These are phyloP conservation scores for Jaenimonas drosophilae DNA, from an alignment of 208 protist species.

Conservation along the genomic window DNA sequence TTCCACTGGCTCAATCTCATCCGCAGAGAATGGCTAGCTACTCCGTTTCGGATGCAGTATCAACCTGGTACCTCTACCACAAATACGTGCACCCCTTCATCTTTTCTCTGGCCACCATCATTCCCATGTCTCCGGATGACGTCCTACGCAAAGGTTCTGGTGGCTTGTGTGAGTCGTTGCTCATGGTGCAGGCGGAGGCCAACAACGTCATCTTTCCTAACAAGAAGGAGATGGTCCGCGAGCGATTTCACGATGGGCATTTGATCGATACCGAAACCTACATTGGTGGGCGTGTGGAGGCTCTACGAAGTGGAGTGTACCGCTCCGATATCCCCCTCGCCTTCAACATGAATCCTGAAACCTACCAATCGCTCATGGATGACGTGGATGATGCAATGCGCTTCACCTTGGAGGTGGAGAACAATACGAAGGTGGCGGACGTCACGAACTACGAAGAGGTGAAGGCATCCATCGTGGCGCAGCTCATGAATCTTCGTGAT, in stretches of 20 bases:
- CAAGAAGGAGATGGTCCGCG: constrained; percentile 91
- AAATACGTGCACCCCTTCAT: constrained; percentile 99
- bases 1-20: constrained; percentile 90
- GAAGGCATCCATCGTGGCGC: constrained; percentile 36
- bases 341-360: constrained; percentile 91
- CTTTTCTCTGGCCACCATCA: constrained; percentile 99
- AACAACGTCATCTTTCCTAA: constrained; percentile 99
- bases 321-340: constrained; percentile 93
- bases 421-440: constrained; percentile 73
- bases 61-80: constrained; percentile 99
- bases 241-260: constrained; percentile 96
- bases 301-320: constrained; percentile 95
- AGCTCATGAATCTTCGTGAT: constrained; percentile 85
- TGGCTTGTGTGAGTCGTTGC: constrained; percentile 98
- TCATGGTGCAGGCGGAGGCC: constrained; percentile 97
- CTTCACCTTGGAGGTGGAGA: constrained; percentile 91
- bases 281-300: constrained; percentile 96
- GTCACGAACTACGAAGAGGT: constrained; percentile 94
- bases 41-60: constrained; percentile 99
- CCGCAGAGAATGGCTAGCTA: constrained; percentile 98
- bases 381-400: constrained; percentile 87
- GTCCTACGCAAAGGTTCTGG: constrained; percentile 98
- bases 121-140: constrained; percentile 98
- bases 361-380: constrained; percentile 91
- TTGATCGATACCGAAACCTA: constrained; percentile 99